Evolutionary conservation across 495 filamentous ascomycete genomes (phyloP), one percentile per base, ranked within the genome.

Genomic region (Hyaloscypha variabilis): DNA sequence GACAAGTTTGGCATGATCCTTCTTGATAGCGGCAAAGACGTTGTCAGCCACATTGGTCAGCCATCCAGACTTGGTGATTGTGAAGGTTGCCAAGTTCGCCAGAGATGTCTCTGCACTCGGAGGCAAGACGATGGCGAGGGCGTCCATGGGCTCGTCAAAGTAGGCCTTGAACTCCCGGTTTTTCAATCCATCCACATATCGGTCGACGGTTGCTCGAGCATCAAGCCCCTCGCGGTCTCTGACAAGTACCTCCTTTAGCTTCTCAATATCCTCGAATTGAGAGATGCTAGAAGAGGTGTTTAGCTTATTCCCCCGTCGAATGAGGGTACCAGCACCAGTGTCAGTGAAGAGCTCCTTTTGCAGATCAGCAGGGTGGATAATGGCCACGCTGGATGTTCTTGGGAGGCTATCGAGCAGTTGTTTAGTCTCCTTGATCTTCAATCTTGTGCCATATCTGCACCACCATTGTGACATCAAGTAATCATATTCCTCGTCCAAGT

Each of bases 401-500:
- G 95, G 95, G 13, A 99, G 85, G 29, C 90, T 88, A 61, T 89
- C 89, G 58, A 99, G 81, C 10, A 99, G 85, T 23, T 95, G 91
- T 82, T 97, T 97, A 79, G 97, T 96, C 80, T 99, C 94, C 79
- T 94, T 96, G 78, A 99, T 97, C 90, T 99, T 99, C 62, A 97
- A 80, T 69, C 94, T 88, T 50, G 95, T 99, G 34, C 95, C 95
- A 77, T 96, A 95, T 67, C 90, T 90, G 74, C 97, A 96, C 95
- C 95, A 99, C 75, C 91, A 88, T 78, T 97, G 93, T 55, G 84
- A 87, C 94, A 99, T 97, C 70, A 97, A 83, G 73, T 93, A 85
- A 19, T 97, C 96, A 74, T 90, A 99, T 77, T 99, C 95, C 78
- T 99, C 94, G 71, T 99, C 95, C 25, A 99, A 85, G 80, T 99